phyloP scores from a whole-genome alignment of 2,329 filamentous ascomycete genomes.

The Fusarium palustre region DNA sequence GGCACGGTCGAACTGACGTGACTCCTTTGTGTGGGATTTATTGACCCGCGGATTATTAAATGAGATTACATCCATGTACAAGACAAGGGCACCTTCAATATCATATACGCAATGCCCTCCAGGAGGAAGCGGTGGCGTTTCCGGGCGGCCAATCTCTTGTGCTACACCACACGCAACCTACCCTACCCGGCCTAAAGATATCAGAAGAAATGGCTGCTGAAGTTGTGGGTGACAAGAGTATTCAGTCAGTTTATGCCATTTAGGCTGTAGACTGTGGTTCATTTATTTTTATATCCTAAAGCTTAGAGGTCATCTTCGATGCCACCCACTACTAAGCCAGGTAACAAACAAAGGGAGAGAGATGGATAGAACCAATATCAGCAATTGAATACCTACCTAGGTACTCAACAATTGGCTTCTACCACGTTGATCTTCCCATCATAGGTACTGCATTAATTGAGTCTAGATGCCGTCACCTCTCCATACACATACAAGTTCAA shows the following conservation, averaged over 20 bases:
- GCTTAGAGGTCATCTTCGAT: too few relatives aligned
- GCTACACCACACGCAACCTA: background rate
- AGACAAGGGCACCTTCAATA: constrained; percentile 23
- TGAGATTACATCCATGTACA: constrained; percentile 24
- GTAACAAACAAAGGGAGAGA: background rate
- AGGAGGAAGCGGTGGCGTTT: background rate
- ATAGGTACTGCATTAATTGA: background rate
- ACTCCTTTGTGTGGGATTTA: constrained; percentile 31
- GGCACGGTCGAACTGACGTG: constrained; percentile 13
- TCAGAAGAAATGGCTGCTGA: too few relatives aligned
- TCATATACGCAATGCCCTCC: constrained; percentile 23
- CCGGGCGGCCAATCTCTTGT: background rate
- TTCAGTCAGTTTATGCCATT: too few relatives aligned
- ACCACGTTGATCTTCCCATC: background rate
- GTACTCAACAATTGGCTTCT: background rate
- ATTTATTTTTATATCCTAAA: too few relatives aligned
- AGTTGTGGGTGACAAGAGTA: too few relatives aligned
- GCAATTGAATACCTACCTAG: background rate
- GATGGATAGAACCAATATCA: background rate
- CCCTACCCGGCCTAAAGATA: too few relatives aligned
- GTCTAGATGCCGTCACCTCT: constrained; percentile 1
- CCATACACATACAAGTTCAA: constrained; percentile 8
- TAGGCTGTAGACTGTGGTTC: too few relatives aligned
- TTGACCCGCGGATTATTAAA: constrained; percentile 6
- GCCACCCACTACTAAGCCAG: too few relatives aligned